Percentiles rank a stretch among this genome's conserved stretches.
Conservation (phyloP, 192 early-diverging fungal species). For the Backusella australiensis region DNA sequence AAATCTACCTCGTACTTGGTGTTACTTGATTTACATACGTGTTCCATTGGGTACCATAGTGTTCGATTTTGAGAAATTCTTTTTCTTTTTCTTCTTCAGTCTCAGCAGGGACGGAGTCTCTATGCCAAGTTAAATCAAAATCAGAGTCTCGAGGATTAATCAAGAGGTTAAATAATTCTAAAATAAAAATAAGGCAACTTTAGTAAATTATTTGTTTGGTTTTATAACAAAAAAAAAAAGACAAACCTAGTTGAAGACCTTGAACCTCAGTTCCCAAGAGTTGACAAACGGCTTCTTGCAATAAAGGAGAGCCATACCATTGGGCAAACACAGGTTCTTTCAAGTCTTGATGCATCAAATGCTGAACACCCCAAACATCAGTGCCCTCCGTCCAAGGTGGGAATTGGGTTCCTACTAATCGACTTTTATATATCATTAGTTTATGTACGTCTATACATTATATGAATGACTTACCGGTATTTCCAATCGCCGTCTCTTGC, state of each 20-base stretch:
- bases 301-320: conserved; percentile 42
- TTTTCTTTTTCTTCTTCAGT: conserved; percentile 36
- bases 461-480: conserved; percentile 20
- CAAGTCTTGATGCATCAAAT: conserved; percentile 47
- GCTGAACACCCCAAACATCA: conserved; percentile 49
- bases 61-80: conserved; percentile 40
- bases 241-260: conserved; percentile 41
- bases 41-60: conserved; percentile 55
- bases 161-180: conserved; percentile 49
- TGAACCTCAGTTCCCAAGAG: conserved; percentile 34
- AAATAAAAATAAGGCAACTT: neutral
- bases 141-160: conserved; percentile 45
- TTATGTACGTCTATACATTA: neutral
- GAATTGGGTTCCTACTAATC: conserved; percentile 47
- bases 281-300: conserved; percentile 40
- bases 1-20: neutral
- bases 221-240: neutral
- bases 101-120: conserved; percentile 40
- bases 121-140: conserved; percentile 47
- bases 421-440: conserved; percentile 16
- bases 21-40: conserved; percentile 21
- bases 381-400: conserved; percentile 46
- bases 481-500: conserved; percentile 43
- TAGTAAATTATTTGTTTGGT: too few species aligned
- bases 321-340: conserved; percentile 43